These are phyloP conservation scores for Truncatella angustata DNA, from an alignment of 2,329 filamentous ascomycete species.

Conservation along the genomic window DNA sequence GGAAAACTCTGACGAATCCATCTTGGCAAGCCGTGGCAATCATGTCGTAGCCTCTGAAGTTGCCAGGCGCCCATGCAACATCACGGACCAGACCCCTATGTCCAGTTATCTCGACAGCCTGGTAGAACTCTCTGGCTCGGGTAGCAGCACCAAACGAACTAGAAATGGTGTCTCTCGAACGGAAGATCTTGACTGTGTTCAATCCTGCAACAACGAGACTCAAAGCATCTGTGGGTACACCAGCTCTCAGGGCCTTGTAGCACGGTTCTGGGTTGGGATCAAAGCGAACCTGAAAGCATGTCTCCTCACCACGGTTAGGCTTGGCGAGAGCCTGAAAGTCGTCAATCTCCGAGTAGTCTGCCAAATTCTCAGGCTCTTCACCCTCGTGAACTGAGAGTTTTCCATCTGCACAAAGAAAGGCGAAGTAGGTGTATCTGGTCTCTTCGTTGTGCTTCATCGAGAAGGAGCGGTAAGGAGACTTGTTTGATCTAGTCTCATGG, in stretches of 20 bases:
- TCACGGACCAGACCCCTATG: constrained; percentile 80
- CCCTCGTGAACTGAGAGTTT: constrained; percentile 80
- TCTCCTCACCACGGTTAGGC: constrained; percentile 79
- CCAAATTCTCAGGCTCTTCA: constrained; percentile 76
- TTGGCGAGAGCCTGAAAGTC: constrained; percentile 70
- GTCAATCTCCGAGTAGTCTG: constrained; percentile 73
- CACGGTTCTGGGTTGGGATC: constrained; percentile 84
- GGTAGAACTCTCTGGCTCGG: constrained; percentile 77
- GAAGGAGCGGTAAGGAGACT: constrained; percentile 73
- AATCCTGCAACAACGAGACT: constrained; percentile 84
- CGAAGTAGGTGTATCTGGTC: constrained; percentile 77
- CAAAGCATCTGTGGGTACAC: constrained; percentile 76
- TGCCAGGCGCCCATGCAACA: constrained; percentile 89
- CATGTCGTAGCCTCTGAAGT: constrained; percentile 84
- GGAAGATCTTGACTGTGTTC: constrained; percentile 78
- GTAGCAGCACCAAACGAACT: constrained; percentile 48
- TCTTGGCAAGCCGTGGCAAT: constrained; percentile 93
- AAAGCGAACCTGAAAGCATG: constrained; percentile 81
- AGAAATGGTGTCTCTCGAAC: constrained; percentile 63
- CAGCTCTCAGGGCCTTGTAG: constrained; percentile 73
- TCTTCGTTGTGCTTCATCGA: constrained; percentile 82
- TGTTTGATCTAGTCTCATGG: constrained; percentile 57
- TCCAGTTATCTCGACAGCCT: constrained; percentile 71
- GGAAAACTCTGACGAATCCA: constrained; percentile 84
- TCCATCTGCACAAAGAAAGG: constrained; percentile 80